These are phyloP conservation scores for Salix koriyanagi DNA, from an alignment of 345 rosid genomes.

Conservation along the genomic window DNA sequence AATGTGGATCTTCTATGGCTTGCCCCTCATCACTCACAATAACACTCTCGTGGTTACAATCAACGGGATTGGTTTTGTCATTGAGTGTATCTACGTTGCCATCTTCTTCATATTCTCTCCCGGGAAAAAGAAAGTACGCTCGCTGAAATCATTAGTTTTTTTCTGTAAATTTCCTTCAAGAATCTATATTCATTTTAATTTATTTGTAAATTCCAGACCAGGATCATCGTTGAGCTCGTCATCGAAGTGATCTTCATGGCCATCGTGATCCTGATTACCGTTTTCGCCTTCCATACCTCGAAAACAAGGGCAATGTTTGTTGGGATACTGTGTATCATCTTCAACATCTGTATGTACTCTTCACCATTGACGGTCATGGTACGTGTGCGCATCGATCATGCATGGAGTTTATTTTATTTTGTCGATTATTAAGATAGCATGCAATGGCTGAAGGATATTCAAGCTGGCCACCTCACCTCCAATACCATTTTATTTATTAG, in stretches of 20 bases:
- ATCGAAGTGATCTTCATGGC: constrained; percentile 45
- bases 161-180: too few relatives aligned
- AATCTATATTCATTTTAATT: not conserved
- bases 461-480: too few relatives aligned
- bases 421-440: too few relatives aligned
- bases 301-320: constrained; percentile 8
- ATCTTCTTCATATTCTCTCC: constrained; percentile 48
- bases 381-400: not conserved
- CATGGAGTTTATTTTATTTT: not conserved
- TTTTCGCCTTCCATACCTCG: not conserved
- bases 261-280: constrained; percentile 1
- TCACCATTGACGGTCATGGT: constrained; percentile 24
- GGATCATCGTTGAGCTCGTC: constrained; percentile 20
- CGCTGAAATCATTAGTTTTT: not conserved
- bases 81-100: constrained; percentile 47
- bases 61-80: constrained; percentile 51
- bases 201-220: constrained; percentile 23
- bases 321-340: constrained; percentile 13
- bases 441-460: too few relatives aligned
- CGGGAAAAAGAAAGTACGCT: constrained; percentile 35
- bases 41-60: constrained; percentile 56
- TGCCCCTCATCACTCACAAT: constrained; percentile 61
- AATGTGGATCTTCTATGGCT: constrained; percentile 69
- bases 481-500: too few relatives aligned
- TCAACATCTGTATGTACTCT: constrained; percentile 13